These are phyloP conservation scores for Baorangia bicolor DNA, from an alignment of 768 basidiomycete species.

Conservation along the genomic window DNA sequence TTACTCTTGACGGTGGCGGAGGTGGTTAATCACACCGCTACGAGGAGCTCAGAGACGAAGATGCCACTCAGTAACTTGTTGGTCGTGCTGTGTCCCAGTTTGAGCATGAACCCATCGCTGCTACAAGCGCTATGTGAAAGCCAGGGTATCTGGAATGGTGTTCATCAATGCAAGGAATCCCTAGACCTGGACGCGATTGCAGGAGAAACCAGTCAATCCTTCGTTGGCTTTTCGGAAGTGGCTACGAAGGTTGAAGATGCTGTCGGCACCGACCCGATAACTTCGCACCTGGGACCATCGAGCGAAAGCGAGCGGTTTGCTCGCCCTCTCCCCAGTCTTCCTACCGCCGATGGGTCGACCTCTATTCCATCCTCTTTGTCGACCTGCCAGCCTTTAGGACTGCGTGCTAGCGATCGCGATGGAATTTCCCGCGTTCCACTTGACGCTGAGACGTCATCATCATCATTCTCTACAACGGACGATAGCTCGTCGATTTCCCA, in stretches of 20 bases:
- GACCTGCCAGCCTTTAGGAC: constrained; percentile 2
- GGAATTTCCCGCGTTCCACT: not conserved
- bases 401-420: not conserved
- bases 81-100: constrained; percentile 83
- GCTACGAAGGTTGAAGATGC: not conserved
- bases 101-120: constrained; percentile 74
- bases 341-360: constrained; percentile 6
- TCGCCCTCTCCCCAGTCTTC: constrained; percentile 29
- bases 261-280: not conserved
- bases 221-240: not conserved
- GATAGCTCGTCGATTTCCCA: constrained; percentile 36
- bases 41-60: constrained; percentile 69
- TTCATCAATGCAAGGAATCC: constrained; percentile 6
- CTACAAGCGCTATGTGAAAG: constrained; percentile 73
- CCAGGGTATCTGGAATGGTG: constrained; percentile 59
- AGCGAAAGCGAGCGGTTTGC: constrained; percentile 16
- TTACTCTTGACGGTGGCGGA: constrained; percentile 80
- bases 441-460: constrained; percentile 23
- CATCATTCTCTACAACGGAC: constrained; percentile 28
- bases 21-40: constrained; percentile 74
- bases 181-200: constrained; percentile 1
- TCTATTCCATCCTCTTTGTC: constrained; percentile 6
- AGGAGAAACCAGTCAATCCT: not conserved
- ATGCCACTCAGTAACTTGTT: constrained; percentile 92
- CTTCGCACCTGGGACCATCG: constrained; percentile 1